Evolutionary conservation across 164 flowering plant species (phyloP).

Genomic region (Litsea cubeba): DNA sequence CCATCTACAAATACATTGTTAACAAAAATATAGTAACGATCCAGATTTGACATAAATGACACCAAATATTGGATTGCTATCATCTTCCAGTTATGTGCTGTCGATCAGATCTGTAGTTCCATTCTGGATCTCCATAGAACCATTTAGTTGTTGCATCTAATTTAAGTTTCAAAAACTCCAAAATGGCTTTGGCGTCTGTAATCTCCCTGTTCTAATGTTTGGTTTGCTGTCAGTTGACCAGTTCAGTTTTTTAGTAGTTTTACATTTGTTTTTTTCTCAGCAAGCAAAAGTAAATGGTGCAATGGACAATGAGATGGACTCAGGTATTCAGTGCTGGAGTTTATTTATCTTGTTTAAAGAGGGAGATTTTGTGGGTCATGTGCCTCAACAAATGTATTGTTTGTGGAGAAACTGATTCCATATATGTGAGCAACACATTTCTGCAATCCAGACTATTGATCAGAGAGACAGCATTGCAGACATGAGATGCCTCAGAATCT

Average conservation of each 20-base stretch:
- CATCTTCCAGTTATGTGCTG: not conserved
- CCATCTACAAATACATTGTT: not conserved
- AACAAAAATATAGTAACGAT: not conserved
- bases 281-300: conserved; percentile 48
- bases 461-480: not conserved
- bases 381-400: not conserved
- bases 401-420: not conserved
- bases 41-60: not conserved
- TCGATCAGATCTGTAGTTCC: not conserved
- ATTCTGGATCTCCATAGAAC: not conserved
- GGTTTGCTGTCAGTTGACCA: not conserved
- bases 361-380: not conserved
- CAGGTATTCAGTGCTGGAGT: conserved; percentile 41
- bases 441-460: not conserved
- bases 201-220: not conserved
- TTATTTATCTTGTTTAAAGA: not conserved
- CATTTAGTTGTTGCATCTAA: not conserved
- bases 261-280: conserved; percentile 25
- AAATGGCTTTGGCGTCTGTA: not conserved
- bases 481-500: not conserved
- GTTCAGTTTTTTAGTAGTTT: not conserved
- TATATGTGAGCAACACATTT: not conserved
- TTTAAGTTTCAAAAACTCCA: not conserved
- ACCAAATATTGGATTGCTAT: not conserved
- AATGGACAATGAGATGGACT: conserved; percentile 32